Base-by-base conservation (phyloP, 441 rosid genomes). In the Bruguiera hainesii region DNA sequence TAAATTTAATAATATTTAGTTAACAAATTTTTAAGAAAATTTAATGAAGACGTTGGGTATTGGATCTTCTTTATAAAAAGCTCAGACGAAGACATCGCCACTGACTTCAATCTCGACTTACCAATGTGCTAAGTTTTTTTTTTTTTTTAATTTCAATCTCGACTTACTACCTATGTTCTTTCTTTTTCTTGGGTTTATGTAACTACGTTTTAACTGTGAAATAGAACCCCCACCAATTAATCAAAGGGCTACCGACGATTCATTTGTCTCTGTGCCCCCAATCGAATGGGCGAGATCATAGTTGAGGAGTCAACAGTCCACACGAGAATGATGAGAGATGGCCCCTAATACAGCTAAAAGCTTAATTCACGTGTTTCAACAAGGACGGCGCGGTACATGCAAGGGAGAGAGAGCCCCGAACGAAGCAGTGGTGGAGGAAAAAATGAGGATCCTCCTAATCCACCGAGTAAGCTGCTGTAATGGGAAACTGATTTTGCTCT, bases 261-360 rank as follows among this genome's bases (percentile, higher is more conserved):
- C 28, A 21, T 13, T 42, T 26, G 10, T n/a, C 8, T 0, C 29
- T 3, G 53, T 29, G 26, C 55, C 28, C 23, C 48, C 61, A 42
- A 42, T 42, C 29, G 0, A 25, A 9, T 8, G 11, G 28, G 9
- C 2, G 57, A 53, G 57, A 53, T 53, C 57, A 10, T 21, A 21
- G 4, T 21, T 1, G 13, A 25, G 21, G 25, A 5, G 57, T 56
- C 52, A 56, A 75, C 59, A 68, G 73, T 61, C 65, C 33, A 60
- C 29, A 60, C 28, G 71, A 66, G 60, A 31, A 72, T 25, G 55
- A 35, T 61, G 75, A 66, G 65, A 64, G 35, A 71, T 42, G 60
- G 53, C 68, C 68, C 73, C 68, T 53, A 10, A 55, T 42, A 23
- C 57, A 9, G 57, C 57, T 53, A 53, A n/a, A 51, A 33, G 37